phyloP scores from a whole-genome alignment of 2,329 filamentous ascomycete genomes.

The Nannizziopsis barbatae region DNA sequence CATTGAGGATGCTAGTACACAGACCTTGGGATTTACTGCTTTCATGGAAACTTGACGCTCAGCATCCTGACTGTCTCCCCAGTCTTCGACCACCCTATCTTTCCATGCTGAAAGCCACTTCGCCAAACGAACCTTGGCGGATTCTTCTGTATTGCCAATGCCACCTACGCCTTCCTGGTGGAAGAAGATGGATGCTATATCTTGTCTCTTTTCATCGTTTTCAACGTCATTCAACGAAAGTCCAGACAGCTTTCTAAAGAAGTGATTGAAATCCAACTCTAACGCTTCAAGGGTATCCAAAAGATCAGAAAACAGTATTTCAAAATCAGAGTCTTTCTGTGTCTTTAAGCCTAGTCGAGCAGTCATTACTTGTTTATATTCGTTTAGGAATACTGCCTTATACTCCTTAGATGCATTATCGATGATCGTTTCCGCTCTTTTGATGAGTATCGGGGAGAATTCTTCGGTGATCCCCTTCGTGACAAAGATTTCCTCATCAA shows the following conservation, averaged over 20 bases:
- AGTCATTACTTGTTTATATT: slow-evolving; percentile 81
- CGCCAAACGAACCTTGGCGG: slow-evolving; percentile 55
- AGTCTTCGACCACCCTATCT: slow-evolving; percentile 61
- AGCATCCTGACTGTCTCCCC: slow-evolving; percentile 51
- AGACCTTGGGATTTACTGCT: slow-evolving; percentile 67
- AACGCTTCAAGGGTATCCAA: slow-evolving; percentile 71
- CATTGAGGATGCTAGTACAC: slow-evolving; percentile 12
- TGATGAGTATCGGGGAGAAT: slow-evolving; percentile 58
- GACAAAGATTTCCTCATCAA: slow-evolving; percentile 62
- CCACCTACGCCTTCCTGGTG: slow-evolving; percentile 58
- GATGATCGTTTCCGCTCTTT: slow-evolving; percentile 75
- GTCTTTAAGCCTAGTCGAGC: slow-evolving; percentile 63
- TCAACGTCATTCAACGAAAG: slow-evolving; percentile 53
- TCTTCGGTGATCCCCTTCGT: slow-evolving; percentile 60
- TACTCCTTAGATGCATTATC: slow-evolving; percentile 73
- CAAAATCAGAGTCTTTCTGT: slow-evolving; percentile 62
- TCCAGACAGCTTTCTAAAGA: slow-evolving; percentile 67
- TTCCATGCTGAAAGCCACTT: slow-evolving; percentile 77
- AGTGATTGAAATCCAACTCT: slow-evolving; percentile 87
- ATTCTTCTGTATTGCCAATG: slow-evolving; percentile 48
- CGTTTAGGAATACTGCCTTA: slow-evolving; percentile 71
- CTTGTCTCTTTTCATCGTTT: slow-evolving; percentile 51
- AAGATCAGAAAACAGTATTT: slow-evolving; percentile 66
- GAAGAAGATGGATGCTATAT: slow-evolving; percentile 66
- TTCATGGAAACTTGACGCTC: slow-evolving; percentile 66